Evolutionary conservation across 768 basidiomycete species (phyloP).

Genomic region (Boletus bicolor): DNA sequence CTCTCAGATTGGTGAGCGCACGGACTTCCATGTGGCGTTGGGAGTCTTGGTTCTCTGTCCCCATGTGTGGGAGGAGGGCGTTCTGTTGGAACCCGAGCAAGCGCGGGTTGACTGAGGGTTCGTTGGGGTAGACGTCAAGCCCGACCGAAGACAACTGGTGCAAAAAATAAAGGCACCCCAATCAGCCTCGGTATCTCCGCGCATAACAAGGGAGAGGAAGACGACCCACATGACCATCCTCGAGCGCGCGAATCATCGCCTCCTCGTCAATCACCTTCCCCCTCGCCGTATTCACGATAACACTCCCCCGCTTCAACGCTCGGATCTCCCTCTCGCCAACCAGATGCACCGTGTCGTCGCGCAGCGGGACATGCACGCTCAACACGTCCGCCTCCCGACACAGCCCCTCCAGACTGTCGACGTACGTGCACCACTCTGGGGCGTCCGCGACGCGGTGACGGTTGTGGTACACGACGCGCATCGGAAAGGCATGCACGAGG

Average conservation of each 20-base stretch:
- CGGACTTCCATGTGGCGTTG: conserved; percentile 82
- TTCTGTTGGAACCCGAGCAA: conserved; percentile 80
- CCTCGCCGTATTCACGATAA: conserved; percentile 87
- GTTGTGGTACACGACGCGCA: conserved; percentile 84
- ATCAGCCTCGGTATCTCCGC: too few species aligned
- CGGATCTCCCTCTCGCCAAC: conserved; percentile 76
- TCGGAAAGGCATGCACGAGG: conserved; percentile 76
- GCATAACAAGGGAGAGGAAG: too few species aligned
- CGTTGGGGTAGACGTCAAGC: conserved; percentile 83
- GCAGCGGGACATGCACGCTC: conserved; percentile 82
- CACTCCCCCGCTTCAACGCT: conserved; percentile 69
- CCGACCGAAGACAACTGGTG: conserved; percentile 45
- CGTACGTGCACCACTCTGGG: conserved; percentile 77
- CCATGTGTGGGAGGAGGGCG: conserved; percentile 89
- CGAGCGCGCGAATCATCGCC: conserved; percentile 80
- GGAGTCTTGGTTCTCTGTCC: conserved; percentile 80
- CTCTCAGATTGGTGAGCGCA: conserved; percentile 73
- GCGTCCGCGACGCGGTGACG: conserved; percentile 54
- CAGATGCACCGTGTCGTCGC: conserved; percentile 65
- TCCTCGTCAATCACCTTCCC: conserved; percentile 88
- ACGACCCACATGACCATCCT: conserved; percentile 77
- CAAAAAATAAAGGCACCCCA: too few species aligned
- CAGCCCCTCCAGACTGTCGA: conserved; percentile 60
- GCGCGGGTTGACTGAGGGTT: conserved; percentile 75
- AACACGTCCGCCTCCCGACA: conserved; percentile 74